These are phyloP conservation scores for Cicer bijugum DNA, from an alignment of 306 rosid genomes.

Conservation along the genomic window DNA sequence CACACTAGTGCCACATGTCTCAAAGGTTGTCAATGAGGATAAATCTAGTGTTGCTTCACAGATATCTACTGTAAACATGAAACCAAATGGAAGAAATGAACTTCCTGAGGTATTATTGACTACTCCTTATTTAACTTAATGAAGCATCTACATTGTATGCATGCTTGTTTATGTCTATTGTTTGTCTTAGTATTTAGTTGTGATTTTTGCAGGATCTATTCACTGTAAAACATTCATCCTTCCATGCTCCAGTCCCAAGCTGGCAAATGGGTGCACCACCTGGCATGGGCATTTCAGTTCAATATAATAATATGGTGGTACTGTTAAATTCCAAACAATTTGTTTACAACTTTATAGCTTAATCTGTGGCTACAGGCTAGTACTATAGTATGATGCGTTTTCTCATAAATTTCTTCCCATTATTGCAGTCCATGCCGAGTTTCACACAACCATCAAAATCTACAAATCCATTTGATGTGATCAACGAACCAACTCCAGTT, in stretches of 20 bases:
- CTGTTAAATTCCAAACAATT: slow-evolving; percentile 24
- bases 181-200: slow-evolving; percentile 37
- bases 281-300: slow-evolving; percentile 63
- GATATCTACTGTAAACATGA: slow-evolving; percentile 54
- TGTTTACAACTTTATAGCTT: slow-evolving; percentile 27
- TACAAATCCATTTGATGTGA: slow-evolving; percentile 79
- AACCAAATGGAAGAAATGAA: slow-evolving; percentile 68
- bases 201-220: slow-evolving; percentile 77
- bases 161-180: slow-evolving; percentile 33
- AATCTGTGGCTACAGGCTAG: slow-evolving; percentile 33
- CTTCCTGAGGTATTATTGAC: slow-evolving; percentile 70
- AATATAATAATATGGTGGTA: slow-evolving; percentile 65
- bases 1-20: slow-evolving; percentile 51
- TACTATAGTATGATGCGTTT: slow-evolving; percentile 28
- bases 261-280: slow-evolving; percentile 76
- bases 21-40: slow-evolving; percentile 47
- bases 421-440: slow-evolving; percentile 62
- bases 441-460: slow-evolving; percentile 66
- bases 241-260: slow-evolving; percentile 64
- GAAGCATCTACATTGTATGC: slow-evolving; percentile 7
- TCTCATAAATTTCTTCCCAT: slow-evolving; percentile 45
- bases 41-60: slow-evolving; percentile 52
- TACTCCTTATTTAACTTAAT: slow-evolving; percentile 29
- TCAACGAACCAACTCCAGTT: slow-evolving; percentile 58
- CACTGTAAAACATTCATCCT: slow-evolving; percentile 57